A percentile compares a stretch with the other conserved stretches of the same genome.
Conservation (phyloP, 495 filamentous ascomycete genomes). For the Aspergillus asperescens region DNA sequence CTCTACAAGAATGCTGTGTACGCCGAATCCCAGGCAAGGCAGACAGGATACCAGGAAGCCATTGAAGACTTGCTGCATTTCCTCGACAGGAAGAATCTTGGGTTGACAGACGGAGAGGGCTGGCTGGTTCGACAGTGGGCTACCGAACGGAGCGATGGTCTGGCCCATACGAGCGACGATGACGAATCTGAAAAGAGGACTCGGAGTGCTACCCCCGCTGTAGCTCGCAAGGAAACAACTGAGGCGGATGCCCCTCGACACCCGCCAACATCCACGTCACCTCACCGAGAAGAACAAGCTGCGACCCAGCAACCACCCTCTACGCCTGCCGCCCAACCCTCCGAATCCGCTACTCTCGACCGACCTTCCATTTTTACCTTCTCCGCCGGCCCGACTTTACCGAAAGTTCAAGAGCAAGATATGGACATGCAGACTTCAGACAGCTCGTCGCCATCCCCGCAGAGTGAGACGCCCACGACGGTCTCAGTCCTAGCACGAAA, state of each 20-base stretch:
- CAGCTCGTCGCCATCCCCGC: slow-evolving; percentile 25
- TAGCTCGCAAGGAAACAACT: slow-evolving; percentile 47
- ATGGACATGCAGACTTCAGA: slow-evolving; percentile 55
- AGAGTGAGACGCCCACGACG: slow-evolving; percentile 41
- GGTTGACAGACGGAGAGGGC: slow-evolving; percentile 71
- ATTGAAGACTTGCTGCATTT: slow-evolving; percentile 83
- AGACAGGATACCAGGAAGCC: slow-evolving; percentile 87
- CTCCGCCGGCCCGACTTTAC: slow-evolving; percentile 53
- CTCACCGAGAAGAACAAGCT: slow-evolving; percentile 44
- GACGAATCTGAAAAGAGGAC: slow-evolving; percentile 57
- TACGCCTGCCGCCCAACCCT: slow-evolving; percentile 18
- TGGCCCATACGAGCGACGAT: slow-evolving; percentile 65
- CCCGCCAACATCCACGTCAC: slow-evolving; percentile 33
- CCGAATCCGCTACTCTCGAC: slow-evolving; percentile 25
- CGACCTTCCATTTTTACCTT: slow-evolving; percentile 61
- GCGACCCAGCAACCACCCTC: slow-evolving; percentile 27
- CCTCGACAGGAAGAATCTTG: slow-evolving; percentile 73
- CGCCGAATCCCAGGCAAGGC: slow-evolving; percentile 65
- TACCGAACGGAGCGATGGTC: slow-evolving; percentile 67
- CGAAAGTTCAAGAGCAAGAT: slow-evolving; percentile 58
- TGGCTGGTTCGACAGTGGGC: slow-evolving; percentile 81
- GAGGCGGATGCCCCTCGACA: slow-evolving; percentile 32
- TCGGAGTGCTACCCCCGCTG: slow-evolving; percentile 55
- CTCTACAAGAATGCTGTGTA: slow-evolving; percentile 86
- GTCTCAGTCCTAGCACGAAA: slow-evolving; percentile 50